Evolutionary conservation across 1,139 yeast genomes (phyloP).

Genomic region (Taphrina sp.): DNA sequence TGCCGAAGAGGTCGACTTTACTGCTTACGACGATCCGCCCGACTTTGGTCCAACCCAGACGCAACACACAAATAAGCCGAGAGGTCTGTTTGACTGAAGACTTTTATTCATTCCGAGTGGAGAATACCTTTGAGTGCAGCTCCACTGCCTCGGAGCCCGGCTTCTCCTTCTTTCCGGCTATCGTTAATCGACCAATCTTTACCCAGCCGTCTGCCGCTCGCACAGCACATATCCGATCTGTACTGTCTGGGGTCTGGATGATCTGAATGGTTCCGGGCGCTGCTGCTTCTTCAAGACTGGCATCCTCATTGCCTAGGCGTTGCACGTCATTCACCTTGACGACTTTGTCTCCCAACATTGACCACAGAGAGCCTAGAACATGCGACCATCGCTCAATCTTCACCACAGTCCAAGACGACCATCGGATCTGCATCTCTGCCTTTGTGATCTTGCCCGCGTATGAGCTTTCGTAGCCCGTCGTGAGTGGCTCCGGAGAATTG

Average conservation of each 20-base stretch:
- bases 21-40: conserved; percentile 15
- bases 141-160: conserved; percentile 2
- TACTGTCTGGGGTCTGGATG: not conserved
- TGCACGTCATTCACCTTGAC: conserved; percentile 14
- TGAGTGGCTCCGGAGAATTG: conserved; percentile 2
- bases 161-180: conserved; percentile 21
- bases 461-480: not conserved
- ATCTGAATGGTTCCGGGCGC: not conserved
- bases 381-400: conserved; percentile 18
- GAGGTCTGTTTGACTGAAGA: conserved; percentile 32
- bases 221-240: not conserved
- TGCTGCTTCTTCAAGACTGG: too few relatives aligned
- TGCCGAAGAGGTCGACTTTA: conserved; percentile 13
- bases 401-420: conserved; percentile 13
- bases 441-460: conserved; percentile 19
- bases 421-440: conserved; percentile 14
- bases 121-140: not conserved
- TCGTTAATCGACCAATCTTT: conserved; percentile 14
- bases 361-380: conserved; percentile 22
- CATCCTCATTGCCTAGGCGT: not conserved
- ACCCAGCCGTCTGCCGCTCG: conserved; percentile 12
- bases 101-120: too few relatives aligned
- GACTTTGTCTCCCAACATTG: conserved; percentile 2
- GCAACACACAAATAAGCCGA: conserved; percentile 5
- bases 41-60: conserved; percentile 34